Base-by-base conservation (phyloP, 2,329 filamentous ascomycete species). In the Colletotrichum paranaense region DNA sequence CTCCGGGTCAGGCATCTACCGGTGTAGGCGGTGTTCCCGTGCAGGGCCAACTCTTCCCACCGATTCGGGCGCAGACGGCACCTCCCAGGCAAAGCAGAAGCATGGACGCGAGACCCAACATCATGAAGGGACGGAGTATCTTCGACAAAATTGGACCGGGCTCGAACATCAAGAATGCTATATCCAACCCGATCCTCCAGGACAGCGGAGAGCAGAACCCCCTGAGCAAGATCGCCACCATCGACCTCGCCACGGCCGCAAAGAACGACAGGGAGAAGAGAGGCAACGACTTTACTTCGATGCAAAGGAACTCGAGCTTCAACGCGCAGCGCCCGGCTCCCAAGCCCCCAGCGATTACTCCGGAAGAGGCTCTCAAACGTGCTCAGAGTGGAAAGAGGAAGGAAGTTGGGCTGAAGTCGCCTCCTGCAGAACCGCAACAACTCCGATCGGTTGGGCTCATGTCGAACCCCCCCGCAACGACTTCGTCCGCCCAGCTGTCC, bases 131-230 rank as follows among this genome's bases (percentile, higher is more conserved):
- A 69, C 81, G 78, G 67, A 72, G 76, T 38, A 76, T 81, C 26
- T 77, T 79, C n/a, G 77, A 75, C 2, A 79, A 76, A 22, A 75
- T 77, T 1, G 76, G 74, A 22, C 74, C 78, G 5, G 78, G 77
- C 11, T 53, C 75, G 16, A 79, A 77, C 63, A 74, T 76, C 28
- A 88, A 85, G 69, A 75, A 87, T 22, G 77, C 78, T 5, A 90
- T 90, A 42, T 90, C 88, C 12, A 81, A 83, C 14, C 88, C 89
- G 0, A 83, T 90, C 46, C 76, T 88, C 14, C 80, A 83, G 72
- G 74, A 79, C 52, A 70, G 65, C 42, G 78, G 78, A 26, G 81
- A 81, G 28, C 76, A 79, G 24, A 87, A 84, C 66, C 83, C 87
- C 0, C 76, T 86, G 52, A 81, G 80, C 63, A 87, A 83, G 75